Percentiles rank a stretch among this genome's conserved stretches.
These are phyloP conservation scores for Spongospora subterranea DNA, from an alignment of 208 protist genomes.

Conservation along the genomic window DNA sequence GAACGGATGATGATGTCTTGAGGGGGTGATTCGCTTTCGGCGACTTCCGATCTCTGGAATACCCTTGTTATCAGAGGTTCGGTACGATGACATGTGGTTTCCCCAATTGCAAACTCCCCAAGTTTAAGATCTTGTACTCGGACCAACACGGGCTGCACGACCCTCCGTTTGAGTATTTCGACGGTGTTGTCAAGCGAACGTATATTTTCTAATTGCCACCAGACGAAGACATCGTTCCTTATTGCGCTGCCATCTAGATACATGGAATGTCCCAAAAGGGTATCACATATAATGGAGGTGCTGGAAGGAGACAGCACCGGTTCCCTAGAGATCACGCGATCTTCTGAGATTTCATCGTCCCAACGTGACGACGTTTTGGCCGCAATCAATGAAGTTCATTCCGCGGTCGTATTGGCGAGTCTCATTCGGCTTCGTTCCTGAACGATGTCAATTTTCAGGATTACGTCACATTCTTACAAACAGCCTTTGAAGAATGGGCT, in stretches of 20 bases:
- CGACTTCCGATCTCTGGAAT: too few species aligned
- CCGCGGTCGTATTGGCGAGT: not conserved
- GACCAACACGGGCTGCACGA: conserved; percentile 15
- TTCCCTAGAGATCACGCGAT: too few species aligned
- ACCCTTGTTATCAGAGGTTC: too few species aligned
- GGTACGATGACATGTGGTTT: too few species aligned
- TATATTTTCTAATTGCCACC: too few species aligned
- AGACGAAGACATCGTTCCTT: not conserved
- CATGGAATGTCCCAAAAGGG: conserved; percentile 33
- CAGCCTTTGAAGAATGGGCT: conserved; percentile 3
- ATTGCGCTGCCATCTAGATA: not conserved
- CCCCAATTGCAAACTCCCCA: too few species aligned
- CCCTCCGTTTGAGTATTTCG: conserved; percentile 21
- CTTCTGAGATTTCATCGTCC: too few species aligned
- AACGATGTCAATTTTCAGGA: not conserved
- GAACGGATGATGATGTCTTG: too few species aligned
- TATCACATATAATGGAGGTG: not conserved
- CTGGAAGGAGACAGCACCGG: not conserved
- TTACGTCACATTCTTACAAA: not conserved
- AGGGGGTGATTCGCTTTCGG: too few species aligned
- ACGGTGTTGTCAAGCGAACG: conserved; percentile 6
- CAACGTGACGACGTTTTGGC: too few species aligned
- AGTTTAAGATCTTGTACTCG: not conserved
- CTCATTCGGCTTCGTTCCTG: not conserved
- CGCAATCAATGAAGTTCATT: not conserved